phyloP scores from a whole-genome alignment of 1,284 basidiomycete species.

The Rhodofomes roseus region DNA sequence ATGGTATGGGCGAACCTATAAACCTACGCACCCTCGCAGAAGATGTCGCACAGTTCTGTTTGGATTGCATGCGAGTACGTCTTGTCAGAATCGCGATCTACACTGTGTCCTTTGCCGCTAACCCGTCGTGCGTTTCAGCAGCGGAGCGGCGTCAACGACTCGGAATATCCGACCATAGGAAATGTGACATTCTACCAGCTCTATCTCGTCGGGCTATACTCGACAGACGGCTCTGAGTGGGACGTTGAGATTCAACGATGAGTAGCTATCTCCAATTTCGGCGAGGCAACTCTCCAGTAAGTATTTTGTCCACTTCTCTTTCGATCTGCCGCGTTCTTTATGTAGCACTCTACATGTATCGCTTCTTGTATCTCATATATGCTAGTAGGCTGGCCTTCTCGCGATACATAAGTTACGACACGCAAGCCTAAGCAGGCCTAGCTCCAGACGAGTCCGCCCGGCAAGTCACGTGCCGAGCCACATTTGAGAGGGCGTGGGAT shows the following conservation, averaged over 20 bases:
- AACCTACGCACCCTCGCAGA: background rate
- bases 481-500: background rate
- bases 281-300: no score
- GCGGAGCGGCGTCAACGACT: background rate
- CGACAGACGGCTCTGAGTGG: background rate
- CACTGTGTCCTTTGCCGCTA: background rate
- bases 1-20: background rate
- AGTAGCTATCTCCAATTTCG: background rate
- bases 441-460: no score
- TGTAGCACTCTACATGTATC: no score
- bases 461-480: background rate
- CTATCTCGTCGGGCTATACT: background rate
- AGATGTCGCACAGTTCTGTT: background rate
- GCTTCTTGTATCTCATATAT: no score
- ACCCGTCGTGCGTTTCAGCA: background rate
- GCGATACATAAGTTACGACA: no score
- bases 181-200: background rate
- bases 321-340: no score
- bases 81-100: background rate
- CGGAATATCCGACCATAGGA: background rate
- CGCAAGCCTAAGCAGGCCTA: no score
- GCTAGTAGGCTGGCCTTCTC: no score
- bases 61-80: background rate
- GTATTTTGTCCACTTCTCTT: no score
- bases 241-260: background rate